Evolutionary conservation across 768 basidiomycete genomes (phyloP).

Genomic region (Gyrodon lividus): DNA sequence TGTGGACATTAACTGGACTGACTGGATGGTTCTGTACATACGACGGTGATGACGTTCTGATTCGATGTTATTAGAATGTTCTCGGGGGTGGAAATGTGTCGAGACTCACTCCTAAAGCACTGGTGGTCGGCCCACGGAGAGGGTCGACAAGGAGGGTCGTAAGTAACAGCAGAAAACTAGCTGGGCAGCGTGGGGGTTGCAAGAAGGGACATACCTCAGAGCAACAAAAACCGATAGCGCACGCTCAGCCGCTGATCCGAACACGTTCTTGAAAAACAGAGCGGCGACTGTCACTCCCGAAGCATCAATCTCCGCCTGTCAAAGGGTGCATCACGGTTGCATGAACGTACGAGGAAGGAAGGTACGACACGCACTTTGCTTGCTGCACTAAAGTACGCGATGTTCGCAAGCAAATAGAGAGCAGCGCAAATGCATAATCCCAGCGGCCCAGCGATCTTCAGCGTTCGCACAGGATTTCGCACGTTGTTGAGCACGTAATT

Average conservation of each 20-base stretch:
- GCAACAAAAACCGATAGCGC: conserved; percentile 58
- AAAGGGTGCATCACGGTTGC: neutral
- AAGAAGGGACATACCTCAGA: conserved; percentile 39
- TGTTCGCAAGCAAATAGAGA: conserved; percentile 55
- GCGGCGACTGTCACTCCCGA: conserved; percentile 56
- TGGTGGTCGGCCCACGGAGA: conserved; percentile 7
- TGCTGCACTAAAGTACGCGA: conserved; percentile 51
- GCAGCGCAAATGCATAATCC: conserved; percentile 52
- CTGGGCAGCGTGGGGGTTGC: too few relatives aligned
- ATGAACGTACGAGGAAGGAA: neutral
- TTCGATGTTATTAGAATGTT: conserved; percentile 1
- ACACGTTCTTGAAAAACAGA: conserved; percentile 59
- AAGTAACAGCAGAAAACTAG: neutral
- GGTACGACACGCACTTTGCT: conserved; percentile 15
- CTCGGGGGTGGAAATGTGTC: neutral
- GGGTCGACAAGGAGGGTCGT: neutral
- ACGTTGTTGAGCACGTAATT: conserved; percentile 62
- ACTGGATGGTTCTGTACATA: conserved; percentile 8
- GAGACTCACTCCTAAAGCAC: conserved; percentile 36
- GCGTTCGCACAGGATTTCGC: conserved; percentile 55
- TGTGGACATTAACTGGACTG: neutral
- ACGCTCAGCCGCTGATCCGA: conserved; percentile 50
- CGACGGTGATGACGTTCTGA: conserved; percentile 34
- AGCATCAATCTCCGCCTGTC: conserved; percentile 43
- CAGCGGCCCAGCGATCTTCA: conserved; percentile 63